Base-by-base conservation (phyloP, 148 eudicot genomes). In the Persicaria tinctoria region DNA sequence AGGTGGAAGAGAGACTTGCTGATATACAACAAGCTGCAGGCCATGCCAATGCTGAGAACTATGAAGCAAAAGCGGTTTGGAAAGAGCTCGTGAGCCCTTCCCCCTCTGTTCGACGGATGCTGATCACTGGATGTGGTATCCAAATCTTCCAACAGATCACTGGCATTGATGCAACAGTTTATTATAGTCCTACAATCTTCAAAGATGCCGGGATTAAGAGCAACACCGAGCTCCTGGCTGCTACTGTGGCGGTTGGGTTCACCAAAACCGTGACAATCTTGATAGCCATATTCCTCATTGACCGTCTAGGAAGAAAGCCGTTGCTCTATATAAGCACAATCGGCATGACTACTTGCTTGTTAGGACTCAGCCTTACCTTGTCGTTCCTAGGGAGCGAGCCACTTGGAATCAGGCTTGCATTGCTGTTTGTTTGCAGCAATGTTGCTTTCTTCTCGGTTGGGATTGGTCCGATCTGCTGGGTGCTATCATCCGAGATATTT, bases 401-500 rank as follows among this genome's bases (percentile, higher is more conserved):
- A 6, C 23, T 77, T 0, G 85, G 86, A 16, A 78, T 88, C 46
- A 80, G 75, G 17, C 51, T 93, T 78, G 85, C 92, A 14, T 56
- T 91, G 8, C 9, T 88, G 49, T 79, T 83, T 2, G 86, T 93
- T 60, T 93, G 98, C 66, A 92, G 88, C 1, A 89, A 87, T 49
- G 98, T 89, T 6, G 98, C 91, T 8, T 93, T 93, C 86, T 93
- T 93, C 60, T 93, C 97, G 0, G 82, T 93, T 7, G 97, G 98
- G 12, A 89, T 93, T 18, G 98, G 98, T 27, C 98, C 98, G 1
- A 84, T 93, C 32, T 89, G 93, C 51, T 91, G 96, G 98, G 98
- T 93, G 56, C 20, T 93, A 78, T 85, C 86, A 23, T 86, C 93
- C 0, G 98, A 91, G 75, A 93, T 93, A 4, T 93, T 85, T 55